These are phyloP conservation scores for Metschnikowia lochheadii DNA, from an alignment of 805 yeast genomes.

Conservation along the genomic window DNA sequence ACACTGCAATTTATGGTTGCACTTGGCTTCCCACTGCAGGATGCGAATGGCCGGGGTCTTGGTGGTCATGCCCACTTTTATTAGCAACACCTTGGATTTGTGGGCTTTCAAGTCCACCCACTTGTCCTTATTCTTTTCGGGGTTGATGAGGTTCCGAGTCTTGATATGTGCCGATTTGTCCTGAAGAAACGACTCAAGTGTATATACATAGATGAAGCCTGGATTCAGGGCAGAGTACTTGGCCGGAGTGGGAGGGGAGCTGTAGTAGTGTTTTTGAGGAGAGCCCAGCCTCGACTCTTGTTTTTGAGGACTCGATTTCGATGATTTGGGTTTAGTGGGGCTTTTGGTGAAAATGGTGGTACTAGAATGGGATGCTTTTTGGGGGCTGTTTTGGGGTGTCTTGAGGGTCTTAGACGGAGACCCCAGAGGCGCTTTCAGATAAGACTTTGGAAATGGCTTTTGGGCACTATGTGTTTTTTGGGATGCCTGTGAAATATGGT, in stretches of 20 bases:
- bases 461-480: no score
- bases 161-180: conserved; percentile 34
- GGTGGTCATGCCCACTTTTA: conserved; percentile 55
- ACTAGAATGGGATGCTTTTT: no score
- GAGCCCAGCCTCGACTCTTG: not conserved
- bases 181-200: conserved; percentile 37
- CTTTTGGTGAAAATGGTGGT: no score
- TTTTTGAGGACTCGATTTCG: not conserved
- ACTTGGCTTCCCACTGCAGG: conserved; percentile 50
- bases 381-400: no score
- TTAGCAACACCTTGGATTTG: conserved; percentile 34
- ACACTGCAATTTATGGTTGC: conserved; percentile 43
- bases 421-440: no score
- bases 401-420: no score
- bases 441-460: no score
- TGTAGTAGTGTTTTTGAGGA: not conserved
- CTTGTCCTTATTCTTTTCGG: conserved; percentile 17
- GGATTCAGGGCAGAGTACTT: conserved; percentile 5
- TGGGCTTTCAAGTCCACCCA: conserved; percentile 36
- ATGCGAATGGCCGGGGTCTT: conserved; percentile 40
- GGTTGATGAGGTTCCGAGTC: conserved; percentile 26
- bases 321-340: not conserved
- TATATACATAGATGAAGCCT: conserved; percentile 51
- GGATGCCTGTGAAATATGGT: conserved; percentile 7
- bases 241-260: not conserved